These are phyloP conservation scores for Ganoderma leucocontextum DNA, from an alignment of 1,284 basidiomycete genomes.

Conservation along the genomic window DNA sequence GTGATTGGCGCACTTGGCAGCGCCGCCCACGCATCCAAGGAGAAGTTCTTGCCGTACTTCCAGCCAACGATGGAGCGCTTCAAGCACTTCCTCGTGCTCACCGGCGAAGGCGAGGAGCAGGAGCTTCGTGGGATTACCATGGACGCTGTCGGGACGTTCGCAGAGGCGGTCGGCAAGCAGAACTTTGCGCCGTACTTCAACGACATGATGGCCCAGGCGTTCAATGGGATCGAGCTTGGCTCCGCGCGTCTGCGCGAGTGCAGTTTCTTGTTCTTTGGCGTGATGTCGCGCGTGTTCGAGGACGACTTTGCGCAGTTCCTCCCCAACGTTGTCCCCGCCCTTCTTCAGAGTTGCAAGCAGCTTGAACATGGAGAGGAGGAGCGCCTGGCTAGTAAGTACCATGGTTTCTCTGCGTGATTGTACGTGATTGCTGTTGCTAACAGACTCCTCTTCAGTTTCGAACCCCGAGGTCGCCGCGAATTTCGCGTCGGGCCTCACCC, in stretches of 20 bases:
- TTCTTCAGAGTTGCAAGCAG: slow-evolving; percentile 89
- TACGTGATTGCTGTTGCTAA: neutral
- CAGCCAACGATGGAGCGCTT: slow-evolving; percentile 91
- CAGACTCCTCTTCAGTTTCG: slow-evolving; percentile 47
- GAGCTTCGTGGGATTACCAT: slow-evolving; percentile 98
- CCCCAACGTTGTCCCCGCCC: slow-evolving; percentile 85
- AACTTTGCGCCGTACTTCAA: slow-evolving; percentile 96
- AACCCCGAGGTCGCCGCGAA: slow-evolving; percentile 59
- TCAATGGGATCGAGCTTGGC: slow-evolving; percentile 90
- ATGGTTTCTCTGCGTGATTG: slow-evolving; percentile 30
- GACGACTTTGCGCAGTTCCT: slow-evolving; percentile 94
- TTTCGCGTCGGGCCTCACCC: slow-evolving; percentile 78
- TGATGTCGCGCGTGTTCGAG: slow-evolving; percentile 96
- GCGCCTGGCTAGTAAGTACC: slow-evolving; percentile 45
- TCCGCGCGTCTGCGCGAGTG: slow-evolving; percentile 93
- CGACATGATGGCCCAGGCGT: slow-evolving; percentile 95
- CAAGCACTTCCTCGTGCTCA: slow-evolving; percentile 86
- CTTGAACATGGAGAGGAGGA: slow-evolving; percentile 79
- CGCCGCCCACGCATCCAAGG: slow-evolving; percentile 97
- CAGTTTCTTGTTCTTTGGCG: slow-evolving; percentile 98
- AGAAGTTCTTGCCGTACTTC: slow-evolving; percentile 95
- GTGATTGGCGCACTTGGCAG: slow-evolving; percentile 98
- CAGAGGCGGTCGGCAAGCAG: slow-evolving; percentile 96
- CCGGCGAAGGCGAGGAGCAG: slow-evolving; percentile 87
- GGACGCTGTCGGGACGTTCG: slow-evolving; percentile 98